phyloP scores from a whole-genome alignment of 164 flowering plant species.

The Sedum album region DNA sequence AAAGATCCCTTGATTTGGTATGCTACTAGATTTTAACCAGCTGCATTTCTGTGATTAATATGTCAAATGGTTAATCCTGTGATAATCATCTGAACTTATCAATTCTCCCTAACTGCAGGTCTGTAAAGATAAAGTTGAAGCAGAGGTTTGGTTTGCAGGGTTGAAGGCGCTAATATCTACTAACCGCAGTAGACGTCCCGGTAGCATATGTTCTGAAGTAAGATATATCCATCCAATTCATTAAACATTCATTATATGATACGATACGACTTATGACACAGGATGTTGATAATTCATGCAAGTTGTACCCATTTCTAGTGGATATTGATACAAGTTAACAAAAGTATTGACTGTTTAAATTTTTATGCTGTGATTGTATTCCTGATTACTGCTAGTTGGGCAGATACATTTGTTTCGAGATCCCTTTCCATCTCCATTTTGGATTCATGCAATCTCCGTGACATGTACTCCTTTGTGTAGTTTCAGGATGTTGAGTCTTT shows the following conservation, averaged over 20 bases:
- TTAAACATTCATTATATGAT: neutral
- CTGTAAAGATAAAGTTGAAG: conserved; percentile 84
- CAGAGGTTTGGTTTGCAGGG: conserved; percentile 77
- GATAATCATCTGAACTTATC: conserved; percentile 7
- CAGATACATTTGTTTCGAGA: neutral
- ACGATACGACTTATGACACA: neutral
- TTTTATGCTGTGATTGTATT: neutral
- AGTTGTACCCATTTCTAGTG: neutral
- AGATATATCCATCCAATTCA: conserved; percentile 17
- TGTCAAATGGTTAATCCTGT: neutral
- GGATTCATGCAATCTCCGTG: neutral
- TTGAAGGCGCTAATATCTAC: conserved; percentile 56
- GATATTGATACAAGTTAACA: neutral
- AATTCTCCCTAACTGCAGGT: conserved; percentile 29
- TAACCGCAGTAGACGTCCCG: conserved; percentile 39
- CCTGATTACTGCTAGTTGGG: neutral
- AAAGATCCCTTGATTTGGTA: conserved; percentile 89
- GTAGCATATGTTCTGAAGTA: conserved; percentile 56
- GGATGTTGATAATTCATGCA: neutral
- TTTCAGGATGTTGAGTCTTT: conserved; percentile 26
- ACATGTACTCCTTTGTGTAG: conserved; percentile 12
- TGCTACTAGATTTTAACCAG: conserved; percentile 16
- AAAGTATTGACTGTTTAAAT: too few species aligned
- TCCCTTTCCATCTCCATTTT: neutral
- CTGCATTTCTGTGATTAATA: neutral